phyloP scores from a whole-genome alignment of 2,329 filamentous ascomycete genomes.

The Fusarium sp. region DNA sequence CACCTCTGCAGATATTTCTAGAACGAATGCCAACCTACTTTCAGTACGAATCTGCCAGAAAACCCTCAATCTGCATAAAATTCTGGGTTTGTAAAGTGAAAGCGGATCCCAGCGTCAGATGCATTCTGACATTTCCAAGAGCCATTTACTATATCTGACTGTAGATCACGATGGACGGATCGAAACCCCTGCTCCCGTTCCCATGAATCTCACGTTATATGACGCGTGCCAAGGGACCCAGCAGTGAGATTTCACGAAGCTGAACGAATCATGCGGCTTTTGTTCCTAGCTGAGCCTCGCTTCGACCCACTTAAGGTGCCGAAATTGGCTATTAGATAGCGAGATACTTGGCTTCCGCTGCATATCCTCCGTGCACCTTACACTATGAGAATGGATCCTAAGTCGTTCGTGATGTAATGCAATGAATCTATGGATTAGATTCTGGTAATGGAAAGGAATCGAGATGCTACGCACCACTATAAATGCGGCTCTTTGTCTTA shows the following conservation, averaged over 20 bases:
- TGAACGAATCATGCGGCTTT: neutral
- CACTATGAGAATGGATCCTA: too few relatives aligned
- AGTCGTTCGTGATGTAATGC: neutral
- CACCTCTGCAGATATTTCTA: neutral
- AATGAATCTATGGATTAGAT: fast-evolving
- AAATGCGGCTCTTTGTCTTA: neutral
- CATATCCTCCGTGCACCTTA: neutral
- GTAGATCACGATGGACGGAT: neutral
- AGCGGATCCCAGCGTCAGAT: neutral
- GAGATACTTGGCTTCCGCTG: neutral
- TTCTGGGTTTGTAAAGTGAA: neutral
- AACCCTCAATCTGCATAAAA: neutral
- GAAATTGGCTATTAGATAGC: neutral
- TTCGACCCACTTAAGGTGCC: neutral
- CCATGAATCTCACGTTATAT: neutral
- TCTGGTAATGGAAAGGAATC: fast-evolving
- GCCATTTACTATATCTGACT: too few relatives aligned
- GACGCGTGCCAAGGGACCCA: neutral
- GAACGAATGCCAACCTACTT: fast-evolving
- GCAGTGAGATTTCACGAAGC: neutral
- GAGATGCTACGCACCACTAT: fast-evolving
- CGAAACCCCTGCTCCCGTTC: neutral
- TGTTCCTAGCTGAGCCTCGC: neutral
- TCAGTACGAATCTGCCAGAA: neutral
- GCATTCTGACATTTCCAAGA: too few relatives aligned